Evolutionary conservation across 2,329 filamentous ascomycete species (phyloP), one percentile per base, ranked within the genome.

Genomic region (Colletotrichum plurivorum): DNA sequence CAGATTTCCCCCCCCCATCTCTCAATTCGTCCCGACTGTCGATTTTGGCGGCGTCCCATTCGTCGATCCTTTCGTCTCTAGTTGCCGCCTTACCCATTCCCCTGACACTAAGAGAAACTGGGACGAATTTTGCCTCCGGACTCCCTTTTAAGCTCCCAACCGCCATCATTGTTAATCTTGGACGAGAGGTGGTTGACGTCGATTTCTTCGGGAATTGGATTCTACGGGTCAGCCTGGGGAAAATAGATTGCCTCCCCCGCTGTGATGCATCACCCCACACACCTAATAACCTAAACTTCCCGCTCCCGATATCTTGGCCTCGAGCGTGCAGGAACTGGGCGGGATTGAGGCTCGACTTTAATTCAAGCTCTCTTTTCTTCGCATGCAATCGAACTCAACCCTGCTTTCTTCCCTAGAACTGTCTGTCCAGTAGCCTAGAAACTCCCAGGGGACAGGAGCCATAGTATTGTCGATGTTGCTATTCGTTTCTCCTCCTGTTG

Each of bases 51-150:
- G 60, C 65, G 54, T 60, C 16, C 41, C 20, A 64, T 65, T 68
- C 41, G 60, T 45, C 49, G 41, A 54, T 64, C 60, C 48, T 31
- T 25, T 68, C 65, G 65, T 65, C 65, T 65, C 27, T 36, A 51
- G 16, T 68, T 68, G 65, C 61, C 61, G 65, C 49, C 65, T 25
- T 58, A 57, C 25, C 45, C 43, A 49, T 49, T 8, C 9, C 6
- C 10, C 18, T 5, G 46, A 49, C 10, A 13, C 18, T 25, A 10
- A 10, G 9, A 25, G 16, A n/a, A n/a, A 49, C 18, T 49, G 13
- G 46, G 20, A 43, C 8, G 41, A 43, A 43, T 15, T 43, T 15
- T n/a, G 1, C 0, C 15, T 43, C 31, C 10, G 3, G 31, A 36
- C 10, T 36, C 45, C 45, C 8, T 46, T 18, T 18, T 18, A 46